Conservation (phyloP, 2,329 filamentous ascomycete genomes). For the Aspergillus bombycis region DNA sequence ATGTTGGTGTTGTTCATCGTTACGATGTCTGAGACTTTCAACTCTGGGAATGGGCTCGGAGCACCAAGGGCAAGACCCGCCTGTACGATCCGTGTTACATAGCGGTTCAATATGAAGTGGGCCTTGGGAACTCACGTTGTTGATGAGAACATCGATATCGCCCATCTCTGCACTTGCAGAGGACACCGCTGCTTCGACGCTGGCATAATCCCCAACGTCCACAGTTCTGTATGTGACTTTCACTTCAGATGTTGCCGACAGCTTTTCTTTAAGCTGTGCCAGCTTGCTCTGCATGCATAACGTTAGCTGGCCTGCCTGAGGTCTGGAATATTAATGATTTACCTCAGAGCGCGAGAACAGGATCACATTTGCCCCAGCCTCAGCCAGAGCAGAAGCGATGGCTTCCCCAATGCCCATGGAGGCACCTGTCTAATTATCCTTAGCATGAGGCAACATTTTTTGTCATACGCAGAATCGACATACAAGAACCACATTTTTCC, state of each 20-base stretch:
- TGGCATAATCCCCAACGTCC: constrained; percentile 24
- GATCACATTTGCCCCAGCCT: constrained; percentile 45
- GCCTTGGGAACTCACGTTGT: constrained; percentile 37
- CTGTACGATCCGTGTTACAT: constrained; percentile 17
- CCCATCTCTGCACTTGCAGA: constrained; percentile 37
- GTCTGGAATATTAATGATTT: background rate
- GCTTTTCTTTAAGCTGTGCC: constrained; percentile 5
- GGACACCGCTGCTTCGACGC: constrained; percentile 32
- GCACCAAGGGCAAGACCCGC: constrained; percentile 54
- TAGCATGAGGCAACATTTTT: background rate
- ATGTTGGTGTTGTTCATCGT: constrained; percentile 55
- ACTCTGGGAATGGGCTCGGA: constrained; percentile 46
- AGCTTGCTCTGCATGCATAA: constrained; percentile 26
- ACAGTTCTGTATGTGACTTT: constrained; percentile 20
- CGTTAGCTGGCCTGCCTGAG: background rate
- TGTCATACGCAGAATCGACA: background rate
- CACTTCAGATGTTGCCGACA: background rate
- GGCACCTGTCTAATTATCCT: constrained; percentile 39
- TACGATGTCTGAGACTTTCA: constrained; percentile 46
- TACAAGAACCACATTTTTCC: background rate
- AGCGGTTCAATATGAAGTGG: no score
- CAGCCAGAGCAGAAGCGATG: constrained; percentile 46
- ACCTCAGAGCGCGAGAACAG: constrained; percentile 47
- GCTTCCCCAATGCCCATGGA: constrained; percentile 53
- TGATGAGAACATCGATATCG: constrained; percentile 51